A percentile compares a stretch with the other conserved stretches of the same genome.
These are phyloP conservation scores for Ceraceosorus bombacis DNA, from an alignment of 1,284 basidiomycete species.

Conservation along the genomic window DNA sequence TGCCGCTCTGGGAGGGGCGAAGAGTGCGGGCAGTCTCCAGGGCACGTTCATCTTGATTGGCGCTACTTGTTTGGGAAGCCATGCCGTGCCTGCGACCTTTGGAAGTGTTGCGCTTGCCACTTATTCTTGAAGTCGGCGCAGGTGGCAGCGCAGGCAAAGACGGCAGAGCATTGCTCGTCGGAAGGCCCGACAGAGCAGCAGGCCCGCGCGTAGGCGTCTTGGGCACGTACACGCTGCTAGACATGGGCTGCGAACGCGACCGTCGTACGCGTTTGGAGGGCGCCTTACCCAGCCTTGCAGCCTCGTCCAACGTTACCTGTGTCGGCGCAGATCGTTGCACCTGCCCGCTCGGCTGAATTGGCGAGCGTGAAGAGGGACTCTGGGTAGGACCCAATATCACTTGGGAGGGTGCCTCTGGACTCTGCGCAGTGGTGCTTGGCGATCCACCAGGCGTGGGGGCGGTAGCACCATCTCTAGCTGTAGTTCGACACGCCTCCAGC, in stretches of 20 bases:
- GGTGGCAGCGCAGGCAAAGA: too few species aligned
- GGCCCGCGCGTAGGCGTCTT: neutral
- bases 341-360: neutral
- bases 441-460: neutral
- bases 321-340: neutral
- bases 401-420: neutral
- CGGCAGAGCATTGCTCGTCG: neutral
- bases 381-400: too few species aligned
- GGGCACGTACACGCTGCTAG: neutral
- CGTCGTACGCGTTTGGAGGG: constrained; percentile 25
- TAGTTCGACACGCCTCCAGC: neutral
- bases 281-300: constrained; percentile 21
- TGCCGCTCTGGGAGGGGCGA: constrained; percentile 7
- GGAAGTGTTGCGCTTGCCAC: neutral
- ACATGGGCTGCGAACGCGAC: neutral
- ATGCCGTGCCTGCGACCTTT: neutral
- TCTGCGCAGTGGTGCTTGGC: neutral
- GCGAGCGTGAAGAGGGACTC: neutral
- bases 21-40: neutral
- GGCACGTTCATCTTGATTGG: neutral
- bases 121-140: neutral
- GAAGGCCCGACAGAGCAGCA: neutral
- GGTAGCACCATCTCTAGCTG: neutral
- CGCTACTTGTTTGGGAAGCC: neutral
- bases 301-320: constrained; percentile 11